Evolutionary conservation across 306 rosid species (phyloP).

Genomic region (Datisca glomerata): DNA sequence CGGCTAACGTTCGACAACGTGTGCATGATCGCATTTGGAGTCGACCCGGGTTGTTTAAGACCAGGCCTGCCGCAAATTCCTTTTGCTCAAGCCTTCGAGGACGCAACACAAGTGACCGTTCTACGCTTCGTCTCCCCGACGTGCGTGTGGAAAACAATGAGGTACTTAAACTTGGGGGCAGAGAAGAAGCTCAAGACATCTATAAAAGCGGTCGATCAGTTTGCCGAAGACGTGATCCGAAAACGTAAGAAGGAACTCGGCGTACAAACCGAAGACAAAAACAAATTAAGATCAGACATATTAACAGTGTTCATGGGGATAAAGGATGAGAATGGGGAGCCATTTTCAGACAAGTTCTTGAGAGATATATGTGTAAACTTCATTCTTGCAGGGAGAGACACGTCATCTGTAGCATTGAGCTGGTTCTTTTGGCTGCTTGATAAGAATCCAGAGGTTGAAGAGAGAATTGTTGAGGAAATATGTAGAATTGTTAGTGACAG

Average conservation of each 20-base stretch:
- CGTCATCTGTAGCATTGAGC: conserved; percentile 90
- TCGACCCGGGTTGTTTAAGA: conserved; percentile 71
- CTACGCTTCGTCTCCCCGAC: conserved; percentile 57
- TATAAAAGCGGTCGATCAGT: conserved; percentile 55
- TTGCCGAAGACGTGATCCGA: conserved; percentile 59
- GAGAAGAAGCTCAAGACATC: conserved; percentile 52
- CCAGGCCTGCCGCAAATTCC: conserved; percentile 46
- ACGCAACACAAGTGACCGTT: conserved; percentile 70
- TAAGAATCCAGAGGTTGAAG: conserved; percentile 53
- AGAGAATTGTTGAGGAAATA: conserved; percentile 44
- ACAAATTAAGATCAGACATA: conserved; percentile 38
- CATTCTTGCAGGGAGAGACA: conserved; percentile 87
- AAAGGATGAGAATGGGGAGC: conserved; percentile 52
- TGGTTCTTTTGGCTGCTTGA: conserved; percentile 91
- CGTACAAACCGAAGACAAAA: background rate
- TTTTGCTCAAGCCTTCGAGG: conserved; percentile 82
- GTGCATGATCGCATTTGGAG: conserved; percentile 90
- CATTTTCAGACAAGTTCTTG: conserved; percentile 64
- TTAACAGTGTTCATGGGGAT: conserved; percentile 60
- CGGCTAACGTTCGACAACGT: conserved; percentile 84
- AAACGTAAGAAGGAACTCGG: conserved; percentile 64
- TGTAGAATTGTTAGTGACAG: conserved; percentile 38
- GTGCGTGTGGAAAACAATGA: conserved; percentile 58
- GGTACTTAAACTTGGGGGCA: conserved; percentile 46
- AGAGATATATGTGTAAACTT: conserved; percentile 92